Percentiles rank a stretch among this genome's conserved stretches.
phyloP scores from a whole-genome alignment of 2,329 filamentous ascomycete species.

The Xylaria sp. region DNA sequence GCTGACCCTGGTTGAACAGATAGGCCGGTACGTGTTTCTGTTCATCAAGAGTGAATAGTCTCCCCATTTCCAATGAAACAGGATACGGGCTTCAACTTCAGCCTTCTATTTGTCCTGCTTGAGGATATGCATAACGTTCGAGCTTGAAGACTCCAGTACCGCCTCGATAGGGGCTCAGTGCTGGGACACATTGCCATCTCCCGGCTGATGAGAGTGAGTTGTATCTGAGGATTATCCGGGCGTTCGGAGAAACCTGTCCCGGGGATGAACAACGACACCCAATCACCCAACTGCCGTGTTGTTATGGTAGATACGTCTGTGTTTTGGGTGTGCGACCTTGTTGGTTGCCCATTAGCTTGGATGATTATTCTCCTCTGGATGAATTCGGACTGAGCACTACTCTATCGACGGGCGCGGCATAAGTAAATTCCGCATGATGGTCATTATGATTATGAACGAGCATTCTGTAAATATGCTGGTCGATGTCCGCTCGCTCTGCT shows the following conservation, averaged over 20 bases:
- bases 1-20: not conserved
- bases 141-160: constrained; percentile 22
- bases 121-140: constrained; percentile 19
- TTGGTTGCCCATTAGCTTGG: constrained; percentile 31
- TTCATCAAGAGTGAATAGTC: not conserved
- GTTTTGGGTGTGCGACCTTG: constrained; percentile 36
- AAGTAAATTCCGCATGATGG: constrained; percentile 36
- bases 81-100: not conserved
- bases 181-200: constrained; percentile 27
- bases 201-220: constrained; percentile 30
- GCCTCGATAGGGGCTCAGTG: constrained; percentile 24
- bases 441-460: constrained; percentile 24
- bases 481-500: constrained; percentile 28
- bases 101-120: constrained; percentile 3
- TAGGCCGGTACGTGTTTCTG: not conserved
- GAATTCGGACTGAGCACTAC: constrained; percentile 43
- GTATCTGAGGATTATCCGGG: constrained; percentile 36
- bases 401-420: constrained; percentile 42
- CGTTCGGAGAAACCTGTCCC: constrained; percentile 41
- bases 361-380: constrained; percentile 44
- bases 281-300: constrained; percentile 47
- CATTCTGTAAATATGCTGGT: constrained; percentile 31
- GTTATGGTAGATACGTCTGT: constrained; percentile 35
- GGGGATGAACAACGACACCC: constrained; percentile 37
- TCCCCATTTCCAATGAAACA: not conserved